These are phyloP conservation scores for Candida nonsorbophila DNA, from an alignment of 805 yeast genomes.

Conservation along the genomic window DNA sequence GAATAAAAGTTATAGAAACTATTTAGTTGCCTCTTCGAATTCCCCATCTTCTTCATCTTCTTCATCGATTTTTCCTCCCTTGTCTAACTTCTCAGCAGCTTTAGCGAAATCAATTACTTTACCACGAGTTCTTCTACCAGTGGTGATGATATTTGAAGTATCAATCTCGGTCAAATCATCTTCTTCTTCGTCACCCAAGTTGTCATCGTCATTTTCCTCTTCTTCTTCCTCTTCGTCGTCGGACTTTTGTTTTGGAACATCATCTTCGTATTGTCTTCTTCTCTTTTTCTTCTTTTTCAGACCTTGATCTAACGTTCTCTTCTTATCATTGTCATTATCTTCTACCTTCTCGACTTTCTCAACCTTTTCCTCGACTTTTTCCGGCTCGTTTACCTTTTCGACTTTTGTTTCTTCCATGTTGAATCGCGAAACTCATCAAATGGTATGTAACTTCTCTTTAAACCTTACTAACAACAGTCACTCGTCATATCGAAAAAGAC, in stretches of 20 bases:
- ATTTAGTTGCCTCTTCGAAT: conserved; percentile 6
- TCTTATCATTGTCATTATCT: conserved; percentile 9
- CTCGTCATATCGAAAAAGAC: conserved; percentile 30
- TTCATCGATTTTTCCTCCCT: conserved; percentile 36
- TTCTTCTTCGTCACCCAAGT: conserved; percentile 45
- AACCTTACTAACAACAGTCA: conserved; percentile 4
- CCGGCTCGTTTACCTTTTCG: conserved; percentile 1
- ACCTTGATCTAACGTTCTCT: conserved; percentile 12
- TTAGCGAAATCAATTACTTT: conserved; percentile 79
- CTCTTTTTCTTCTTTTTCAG: conserved; percentile 39
- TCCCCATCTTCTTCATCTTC: conserved; percentile 41
- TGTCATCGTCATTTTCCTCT: conserved; percentile 44
- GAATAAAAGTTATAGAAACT: too few species aligned
- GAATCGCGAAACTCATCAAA: not conserved
- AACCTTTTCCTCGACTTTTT: conserved; percentile 4
- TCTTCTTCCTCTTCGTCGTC: conserved; percentile 44
- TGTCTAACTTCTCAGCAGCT: conserved; percentile 67
- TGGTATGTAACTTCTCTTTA: conserved; percentile 2
- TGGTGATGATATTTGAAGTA: conserved; percentile 73
- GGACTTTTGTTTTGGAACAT: conserved; percentile 41
- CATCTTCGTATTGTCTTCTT: conserved; percentile 55
- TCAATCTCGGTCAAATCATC: conserved; percentile 81
- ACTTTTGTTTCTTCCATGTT: conserved; percentile 3
- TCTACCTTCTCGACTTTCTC: conserved; percentile 1
- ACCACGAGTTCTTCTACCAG: conserved; percentile 88